Percentiles rank a stretch among this genome's conserved stretches.
These are phyloP conservation scores for Samsoniella hepiali DNA, from an alignment of 2,329 filamentous ascomycete species.

Conservation along the genomic window DNA sequence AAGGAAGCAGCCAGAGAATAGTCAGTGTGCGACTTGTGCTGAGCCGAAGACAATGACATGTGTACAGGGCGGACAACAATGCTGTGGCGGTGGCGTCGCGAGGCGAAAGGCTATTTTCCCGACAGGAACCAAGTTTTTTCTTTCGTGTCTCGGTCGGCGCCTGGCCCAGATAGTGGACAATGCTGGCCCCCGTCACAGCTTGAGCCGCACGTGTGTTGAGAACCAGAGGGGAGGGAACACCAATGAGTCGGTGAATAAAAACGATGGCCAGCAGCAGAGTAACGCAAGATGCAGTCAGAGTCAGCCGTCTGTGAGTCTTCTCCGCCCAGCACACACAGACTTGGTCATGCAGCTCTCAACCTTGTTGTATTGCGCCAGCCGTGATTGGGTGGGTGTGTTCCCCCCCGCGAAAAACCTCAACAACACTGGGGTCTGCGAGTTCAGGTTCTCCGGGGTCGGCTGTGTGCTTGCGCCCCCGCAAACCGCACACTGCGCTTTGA, in stretches of 20 bases:
- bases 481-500: constrained; percentile 1
- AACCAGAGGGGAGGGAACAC: not conserved
- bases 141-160: not conserved
- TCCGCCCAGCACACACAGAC: not conserved
- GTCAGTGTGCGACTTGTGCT: no score
- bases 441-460: constrained; percentile 5
- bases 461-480: not conserved
- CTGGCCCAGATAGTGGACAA: not conserved
- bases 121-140: not conserved
- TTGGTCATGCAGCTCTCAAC: not conserved
- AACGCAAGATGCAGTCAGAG: not conserved
- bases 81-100: not conserved
- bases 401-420: not conserved
- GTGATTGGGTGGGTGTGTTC: not conserved
- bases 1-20: no score
- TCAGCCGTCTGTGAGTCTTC: not conserved
- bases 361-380: not conserved
- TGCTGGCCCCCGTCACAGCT: not conserved
- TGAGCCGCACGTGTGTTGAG: not conserved
- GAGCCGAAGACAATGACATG: not conserved
- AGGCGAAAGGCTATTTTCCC: not conserved
- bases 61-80: not conserved
- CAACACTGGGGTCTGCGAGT: not conserved
- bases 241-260: not conserved
- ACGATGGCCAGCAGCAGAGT: not conserved